Evolutionary conservation across 1,139 yeast genomes (phyloP), one percentile per base, ranked within the genome.

Genomic region (Hansenula lynferdii): DNA sequence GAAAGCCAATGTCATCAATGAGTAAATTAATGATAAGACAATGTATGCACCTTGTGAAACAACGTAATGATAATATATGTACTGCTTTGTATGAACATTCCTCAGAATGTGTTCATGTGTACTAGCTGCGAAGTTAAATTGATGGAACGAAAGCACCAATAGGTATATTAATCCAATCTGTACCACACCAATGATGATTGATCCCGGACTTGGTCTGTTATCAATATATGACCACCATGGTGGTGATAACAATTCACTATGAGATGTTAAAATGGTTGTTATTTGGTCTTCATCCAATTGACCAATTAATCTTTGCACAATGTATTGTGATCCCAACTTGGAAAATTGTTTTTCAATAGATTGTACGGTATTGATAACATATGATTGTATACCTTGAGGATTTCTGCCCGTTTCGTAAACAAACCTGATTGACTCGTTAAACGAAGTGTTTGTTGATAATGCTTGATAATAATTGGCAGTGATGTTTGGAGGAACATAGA

Each of bases 131-230:
- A 77, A 72, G 57, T 72, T 69, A 39, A 72, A 68, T 49, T 70
- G 75, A 52, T 65, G 66, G 42, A 64, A 62, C 4, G 87, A 75
- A 38, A 81, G 58, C 51, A 83, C 80, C 42, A 82, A 72, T 54
- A 80, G 63, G 55, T 77, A 82, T 54, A 82, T 75, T 40, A 80
- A 67, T 14, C 90, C 90, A 43, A 82, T 72, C 51, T 77, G 82
- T 2, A 73, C 56, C 2, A 85, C 83, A 0, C 83, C 85, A n/a
- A 65, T 48, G 17, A 74, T 54, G 8, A 72, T 73, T 1, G 74
- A 61, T 40, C 69, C 62, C 0, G 59, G 56, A 34, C 53, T 60
- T 2, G 80, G 80, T 11, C 61, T 62, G 28, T 61, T 54, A 54
- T 79, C 84, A 10, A 44, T 43, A 34, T 47, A 56, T 3, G 45